Evolutionary conservation across 2,329 filamentous ascomycete genomes (phyloP).

Genomic region (Phialophora chinensis): DNA sequence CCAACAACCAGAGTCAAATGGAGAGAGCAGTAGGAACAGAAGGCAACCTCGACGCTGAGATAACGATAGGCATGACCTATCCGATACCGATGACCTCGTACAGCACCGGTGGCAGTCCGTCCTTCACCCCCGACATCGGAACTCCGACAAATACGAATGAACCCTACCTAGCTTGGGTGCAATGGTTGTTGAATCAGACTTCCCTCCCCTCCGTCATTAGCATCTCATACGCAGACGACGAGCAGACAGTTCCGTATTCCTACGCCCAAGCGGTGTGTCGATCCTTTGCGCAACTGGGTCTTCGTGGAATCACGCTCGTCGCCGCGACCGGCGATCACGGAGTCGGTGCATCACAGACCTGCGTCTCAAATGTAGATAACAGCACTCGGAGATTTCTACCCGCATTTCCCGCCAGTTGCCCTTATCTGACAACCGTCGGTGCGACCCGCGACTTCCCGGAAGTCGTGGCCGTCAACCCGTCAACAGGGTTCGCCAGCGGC

Average conservation of each 20-base stretch:
- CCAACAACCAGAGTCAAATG: not conserved
- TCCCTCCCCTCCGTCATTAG: not conserved
- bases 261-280: not conserved
- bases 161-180: not conserved
- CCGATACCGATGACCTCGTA: not conserved
- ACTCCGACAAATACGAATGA: not conserved
- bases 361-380: not conserved
- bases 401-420: not conserved
- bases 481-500: not conserved
- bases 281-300: not conserved
- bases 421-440: not conserved
- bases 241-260: not conserved
- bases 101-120: not conserved
- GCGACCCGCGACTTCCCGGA: not conserved
- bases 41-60: not conserved
- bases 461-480: not conserved
- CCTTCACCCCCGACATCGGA: not conserved
- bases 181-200: not conserved
- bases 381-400: not conserved
- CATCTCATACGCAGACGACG: slow-evolving; percentile 2
- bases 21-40: not conserved
- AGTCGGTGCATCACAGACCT: not conserved
- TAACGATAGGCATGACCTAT: not conserved
- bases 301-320: not conserved
- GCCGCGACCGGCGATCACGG: not conserved